Base-by-base conservation (phyloP, 139 green algal species). In the Micractinium conductrix region DNA sequence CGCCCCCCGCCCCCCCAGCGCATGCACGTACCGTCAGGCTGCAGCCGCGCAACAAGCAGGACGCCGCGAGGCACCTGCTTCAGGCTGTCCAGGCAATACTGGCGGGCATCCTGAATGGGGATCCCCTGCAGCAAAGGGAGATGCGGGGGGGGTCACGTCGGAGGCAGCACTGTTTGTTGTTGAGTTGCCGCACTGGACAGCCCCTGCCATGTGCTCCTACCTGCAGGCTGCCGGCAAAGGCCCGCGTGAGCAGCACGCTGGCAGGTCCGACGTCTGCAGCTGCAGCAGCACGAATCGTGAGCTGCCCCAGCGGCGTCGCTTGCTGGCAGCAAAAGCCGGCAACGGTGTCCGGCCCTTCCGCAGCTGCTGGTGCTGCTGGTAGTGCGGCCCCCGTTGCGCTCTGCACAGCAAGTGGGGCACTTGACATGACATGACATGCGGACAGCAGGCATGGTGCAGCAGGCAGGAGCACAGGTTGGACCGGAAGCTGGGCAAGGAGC, bases 11-110 rank as follows among this genome's bases (percentile, higher is more conserved):
- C 43, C 12, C 1, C n/a, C 53, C 30, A n/a, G n/a, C n/a, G n/a
- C n/a, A n/a, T n/a, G n/a, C n/a, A n/a, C n/a, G n/a, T 43, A 16
- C 43, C 68, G 40, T 44, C 28, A 14, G 58, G 76, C 24, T 73
- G 67, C 65, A 85, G 38, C 50, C 69, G 69, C 30, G 37, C 80
- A 24, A 85, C 70, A 14, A 85, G 70, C 80, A 85, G 69, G 21
- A 85, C 30, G 35, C 70, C 80, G 3, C 40, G 26, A 17, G 80
- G 80, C 42, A 38, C 50, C 28, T 79, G 70, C 69, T 0, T 43
- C 48, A 85, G n/a, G 42, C 70, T 60, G 69, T 80, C 69, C 21
- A 28, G 9, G 70, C 80, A 85, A 30, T 80, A 85, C 40, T 80
- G 55, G 0, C 80, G 78, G 30, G 37, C 69, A 37, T 79, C 67